Percentiles rank a stretch among this genome's conserved stretches.
Evolutionary conservation across 1,139 yeast species (phyloP).

Genomic region (Meyerozyma smithsonii): DNA sequence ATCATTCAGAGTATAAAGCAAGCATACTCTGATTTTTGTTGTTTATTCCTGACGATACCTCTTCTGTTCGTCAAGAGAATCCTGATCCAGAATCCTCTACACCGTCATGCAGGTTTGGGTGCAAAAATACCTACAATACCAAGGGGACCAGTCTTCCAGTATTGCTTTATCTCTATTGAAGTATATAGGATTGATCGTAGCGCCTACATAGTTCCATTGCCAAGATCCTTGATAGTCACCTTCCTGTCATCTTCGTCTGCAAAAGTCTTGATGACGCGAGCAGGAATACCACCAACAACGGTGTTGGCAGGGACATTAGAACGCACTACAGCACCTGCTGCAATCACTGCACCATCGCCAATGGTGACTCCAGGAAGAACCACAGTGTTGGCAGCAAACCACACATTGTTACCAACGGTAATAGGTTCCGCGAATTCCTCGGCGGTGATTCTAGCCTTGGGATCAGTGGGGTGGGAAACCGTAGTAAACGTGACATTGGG

Average conservation of each 20-base stretch:
- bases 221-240: slow-evolving; percentile 2
- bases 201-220: not conserved
- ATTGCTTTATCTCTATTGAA: not conserved
- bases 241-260: slow-evolving; percentile 6
- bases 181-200: not conserved
- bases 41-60: too few species aligned
- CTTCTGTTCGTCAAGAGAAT: too few species aligned
- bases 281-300: slow-evolving; percentile 61
- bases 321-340: slow-evolving; percentile 63
- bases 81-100: too few species aligned
- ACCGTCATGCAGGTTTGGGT: not conserved
- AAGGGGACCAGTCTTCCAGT: too few species aligned
- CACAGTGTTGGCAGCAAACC: slow-evolving; percentile 57
- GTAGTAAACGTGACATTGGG: slow-evolving; percentile 60
- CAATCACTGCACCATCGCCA: slow-evolving; percentile 60
- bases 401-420: slow-evolving; percentile 56
- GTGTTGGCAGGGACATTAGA: slow-evolving; percentile 48
- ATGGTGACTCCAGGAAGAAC: slow-evolving; percentile 64
- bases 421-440: slow-evolving; percentile 55
- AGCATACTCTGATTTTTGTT: slow-evolving; percentile 38
- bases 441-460: slow-evolving; percentile 36
- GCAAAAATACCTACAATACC: not conserved
- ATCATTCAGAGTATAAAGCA: slow-evolving; percentile 34
- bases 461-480: slow-evolving; percentile 61
- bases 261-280: slow-evolving; percentile 38